phyloP scores from a whole-genome alignment of 192 early-diverging fungal genomes.

The Phlyctochytrium bullatum region DNA sequence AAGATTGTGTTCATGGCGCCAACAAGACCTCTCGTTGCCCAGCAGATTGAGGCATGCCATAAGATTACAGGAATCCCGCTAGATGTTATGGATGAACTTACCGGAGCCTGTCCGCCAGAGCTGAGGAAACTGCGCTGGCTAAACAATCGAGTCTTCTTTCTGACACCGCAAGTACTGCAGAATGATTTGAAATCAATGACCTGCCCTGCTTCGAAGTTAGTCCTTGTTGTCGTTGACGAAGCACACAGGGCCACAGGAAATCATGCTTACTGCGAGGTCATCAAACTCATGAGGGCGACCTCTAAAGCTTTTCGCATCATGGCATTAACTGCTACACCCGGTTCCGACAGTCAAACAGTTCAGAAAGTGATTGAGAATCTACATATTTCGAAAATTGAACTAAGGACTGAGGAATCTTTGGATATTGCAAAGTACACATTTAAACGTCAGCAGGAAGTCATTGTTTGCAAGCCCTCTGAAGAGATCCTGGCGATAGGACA shows the following conservation, averaged over 20 bases:
- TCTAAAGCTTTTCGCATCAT: slow-evolving; percentile 68
- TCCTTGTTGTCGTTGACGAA: slow-evolving; percentile 83
- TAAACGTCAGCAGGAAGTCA: slow-evolving; percentile 61
- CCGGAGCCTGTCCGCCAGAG: slow-evolving; percentile 56
- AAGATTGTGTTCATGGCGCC: slow-evolving; percentile 90
- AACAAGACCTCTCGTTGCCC: slow-evolving; percentile 84
- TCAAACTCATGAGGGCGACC: slow-evolving; percentile 49
- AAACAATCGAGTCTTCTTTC: slow-evolving; percentile 73
- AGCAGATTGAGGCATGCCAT: slow-evolving; percentile 87
- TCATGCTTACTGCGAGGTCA: slow-evolving; percentile 76
- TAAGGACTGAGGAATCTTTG: slow-evolving; percentile 83
- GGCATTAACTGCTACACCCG: slow-evolving; percentile 86
- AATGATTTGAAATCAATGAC: slow-evolving; percentile 74
- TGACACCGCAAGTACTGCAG: slow-evolving; percentile 83
- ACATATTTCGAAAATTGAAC: slow-evolving; percentile 74
- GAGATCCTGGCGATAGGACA: slow-evolving; percentile 45
- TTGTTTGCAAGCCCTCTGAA: slow-evolving; percentile 57
- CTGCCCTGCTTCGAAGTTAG: slow-evolving; percentile 66
- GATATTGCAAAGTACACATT: slow-evolving; percentile 77
- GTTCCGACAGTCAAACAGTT: slow-evolving; percentile 66
- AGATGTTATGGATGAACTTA: slow-evolving; percentile 61
- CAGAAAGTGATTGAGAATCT: slow-evolving; percentile 74
- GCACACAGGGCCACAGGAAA: slow-evolving; percentile 86
- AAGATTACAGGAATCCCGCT: slow-evolving; percentile 76
- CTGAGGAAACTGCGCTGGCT: slow-evolving; percentile 59